These are phyloP conservation scores for Ceratobasidium sp. DNA, from an alignment of 1,284 basidiomycete genomes.

Conservation along the genomic window DNA sequence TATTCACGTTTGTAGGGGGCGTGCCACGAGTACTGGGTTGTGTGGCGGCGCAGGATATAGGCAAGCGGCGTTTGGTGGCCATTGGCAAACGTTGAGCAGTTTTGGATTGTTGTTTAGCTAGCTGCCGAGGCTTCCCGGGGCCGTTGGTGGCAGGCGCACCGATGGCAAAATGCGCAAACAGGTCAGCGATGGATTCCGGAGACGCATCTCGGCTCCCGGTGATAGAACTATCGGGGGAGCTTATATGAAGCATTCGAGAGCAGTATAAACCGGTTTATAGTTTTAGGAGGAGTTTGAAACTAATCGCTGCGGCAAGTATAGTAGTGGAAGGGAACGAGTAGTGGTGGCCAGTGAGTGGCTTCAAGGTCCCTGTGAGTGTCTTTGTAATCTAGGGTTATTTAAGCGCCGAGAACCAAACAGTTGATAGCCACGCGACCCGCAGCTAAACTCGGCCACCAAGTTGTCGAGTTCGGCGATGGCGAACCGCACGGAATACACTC, in stretches of 20 bases:
- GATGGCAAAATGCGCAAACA: not conserved
- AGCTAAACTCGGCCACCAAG: constrained; percentile 16
- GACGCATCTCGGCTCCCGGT: not conserved
- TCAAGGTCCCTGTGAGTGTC: not conserved
- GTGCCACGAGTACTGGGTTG: not conserved
- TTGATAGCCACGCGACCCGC: constrained; percentile 8
- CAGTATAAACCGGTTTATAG: not conserved
- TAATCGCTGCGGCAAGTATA: not conserved
- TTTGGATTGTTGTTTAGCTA: not conserved
- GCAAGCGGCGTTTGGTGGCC: constrained; percentile 2
- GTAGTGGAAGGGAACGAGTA: not conserved
- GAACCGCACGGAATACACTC: constrained; percentile 44
- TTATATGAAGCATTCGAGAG: not conserved
- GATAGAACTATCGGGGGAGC: not conserved
- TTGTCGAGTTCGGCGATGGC: constrained; percentile 26
- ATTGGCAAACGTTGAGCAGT: not conserved
- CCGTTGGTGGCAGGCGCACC: constrained; percentile 13
- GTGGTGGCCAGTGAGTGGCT: not conserved
- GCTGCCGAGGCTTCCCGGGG: not conserved
- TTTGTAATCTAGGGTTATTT: not conserved
- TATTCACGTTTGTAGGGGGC: not conserved
- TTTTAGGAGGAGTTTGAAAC: not conserved
- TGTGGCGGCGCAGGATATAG: not conserved
- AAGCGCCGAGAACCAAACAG: not conserved
- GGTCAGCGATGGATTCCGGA: constrained; percentile 1